Base-by-base conservation (phyloP, 208 protist genomes). In the Acanthamoeba triangularis region DNA sequence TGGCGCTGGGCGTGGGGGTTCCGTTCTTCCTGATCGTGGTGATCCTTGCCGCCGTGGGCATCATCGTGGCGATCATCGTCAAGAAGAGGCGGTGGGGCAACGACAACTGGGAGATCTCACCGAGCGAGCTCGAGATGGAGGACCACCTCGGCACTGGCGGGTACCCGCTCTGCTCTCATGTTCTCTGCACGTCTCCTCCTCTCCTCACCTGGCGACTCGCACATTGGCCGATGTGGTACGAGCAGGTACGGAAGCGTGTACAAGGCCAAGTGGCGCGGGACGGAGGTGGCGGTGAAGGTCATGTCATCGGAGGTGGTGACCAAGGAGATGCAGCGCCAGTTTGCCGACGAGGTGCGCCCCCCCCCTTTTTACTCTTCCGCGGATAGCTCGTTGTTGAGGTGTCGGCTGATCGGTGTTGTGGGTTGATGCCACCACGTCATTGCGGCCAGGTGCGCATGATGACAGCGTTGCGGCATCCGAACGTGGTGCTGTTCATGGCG, bases 201-300 rank as follows among this genome's bases (percentile, higher is more conserved):
- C 13, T 20, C 16, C 13, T 0, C 52, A 23, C 20, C 16, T 56
- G 18, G 52, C 13, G 18, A 56, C 52, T 56, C 16, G n/a, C n/a
- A 56, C 52, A 23, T 54, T 18, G 7, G 49, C 14, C 13, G 52
- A 2, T 20, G 6, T 56, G 52, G 0, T 56, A 7, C 16, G 65
- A 3, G 37, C 30, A 41, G 80, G 47, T 88, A 33, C 41, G 80
- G 80, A 4, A 61, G 30, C 7, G 88, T 94, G 56, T 78, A 52
- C n/a, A 94, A 94, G 37, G 88, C 88, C 37, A 78, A 54, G 23
- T 94, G 88, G 88, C 37, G 49, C 41, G 88, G 88, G 30, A 94
- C 88, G 8, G 88, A 80, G 25, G 88, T 94, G n/a, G 88, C 88
- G 28, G 88, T 94, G 14, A 94, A 94, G 41, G 54, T 90, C 23